These are phyloP conservation scores for Gastroboletus turbinatus DNA, from an alignment of 1,284 basidiomycete genomes.

Conservation along the genomic window DNA sequence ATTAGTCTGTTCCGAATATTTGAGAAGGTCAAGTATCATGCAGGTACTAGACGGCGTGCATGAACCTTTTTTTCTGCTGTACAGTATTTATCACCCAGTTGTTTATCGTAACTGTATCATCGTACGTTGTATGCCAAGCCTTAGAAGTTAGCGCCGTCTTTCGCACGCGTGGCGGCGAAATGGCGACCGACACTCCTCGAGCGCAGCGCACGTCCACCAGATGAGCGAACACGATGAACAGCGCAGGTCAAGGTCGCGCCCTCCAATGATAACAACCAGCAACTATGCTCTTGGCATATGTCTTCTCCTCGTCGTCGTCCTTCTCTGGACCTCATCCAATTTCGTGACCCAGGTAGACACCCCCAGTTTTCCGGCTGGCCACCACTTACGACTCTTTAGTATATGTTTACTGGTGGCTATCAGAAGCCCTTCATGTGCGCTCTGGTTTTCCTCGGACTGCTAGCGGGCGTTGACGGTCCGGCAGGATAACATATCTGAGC, in stretches of 20 bases:
- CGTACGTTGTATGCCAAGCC: too few relatives aligned
- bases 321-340: constrained; percentile 82
- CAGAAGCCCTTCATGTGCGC: constrained; percentile 80
- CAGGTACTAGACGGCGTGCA: constrained; percentile 25
- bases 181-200: not conserved
- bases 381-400: constrained; percentile 40
- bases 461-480: constrained; percentile 4
- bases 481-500: constrained; percentile 82
- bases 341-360: constrained; percentile 72
- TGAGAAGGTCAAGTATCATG: constrained; percentile 76
- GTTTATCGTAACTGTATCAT: not conserved
- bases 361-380: not conserved
- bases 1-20: constrained; percentile 87
- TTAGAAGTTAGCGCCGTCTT: not conserved
- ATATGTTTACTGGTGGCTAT: constrained; percentile 66
- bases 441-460: not conserved
- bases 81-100: not conserved
- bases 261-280: constrained; percentile 27
- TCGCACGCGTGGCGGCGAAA: constrained; percentile 10
- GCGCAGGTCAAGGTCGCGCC: constrained; percentile 7
- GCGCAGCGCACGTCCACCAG: not conserved
- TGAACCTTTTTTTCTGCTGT: constrained; percentile 2
- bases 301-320: constrained; percentile 75
- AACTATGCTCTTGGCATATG: constrained; percentile 72
- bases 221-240: constrained; percentile 26